Base-by-base conservation (phyloP, 495 filamentous ascomycete species). In the Polyplosphaeria fusca region DNA sequence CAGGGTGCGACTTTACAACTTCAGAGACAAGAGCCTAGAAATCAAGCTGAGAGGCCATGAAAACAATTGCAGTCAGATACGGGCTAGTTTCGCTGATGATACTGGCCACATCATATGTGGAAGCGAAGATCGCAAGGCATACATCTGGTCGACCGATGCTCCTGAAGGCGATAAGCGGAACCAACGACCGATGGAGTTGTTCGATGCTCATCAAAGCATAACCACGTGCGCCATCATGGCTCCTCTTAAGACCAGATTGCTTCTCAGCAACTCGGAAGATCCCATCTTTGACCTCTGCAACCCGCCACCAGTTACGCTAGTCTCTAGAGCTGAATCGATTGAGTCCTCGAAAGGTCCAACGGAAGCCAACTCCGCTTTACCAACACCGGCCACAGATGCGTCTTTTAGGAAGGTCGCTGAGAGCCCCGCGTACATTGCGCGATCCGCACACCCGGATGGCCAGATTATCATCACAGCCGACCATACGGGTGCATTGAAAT, bases 261-360 rank as follows among this genome's bases (percentile, higher is more conserved):
- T 88, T 1, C 77, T 99, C 0, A 83, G 84, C 14, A 74, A 79
- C 27, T 93, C 90, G 7, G 87, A 89, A 49, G 93, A 99, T 68
- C 94, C 92, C 5, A 79, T 99, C 26, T 99, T 89, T 68, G 91
- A 96, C 65, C 79, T 97, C 19, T 97, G 93, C 75, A 96, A 99
- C 65, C 93, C 93, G 9, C 92, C 92, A 7, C 92, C 91, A 0
- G 82, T 99, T 7, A 91, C 86, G 1, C 81, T 99, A 5, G 75
- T 91, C 28, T 87, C 82, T 55, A 76, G 85, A n/a, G 81, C 84
- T 28, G 87, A 91, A 49, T 72, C 74, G 9, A 44, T 67, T 19
- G 63, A 64, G 5, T 74, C 77, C 11, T 75, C 75, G 1, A 49
- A 44, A 12, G 58, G 63, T 9, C 62, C 66, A 16, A 68, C 67